phyloP scores from a whole-genome alignment of 768 basidiomycete genomes.

The Calocybe gangraenosa region DNA sequence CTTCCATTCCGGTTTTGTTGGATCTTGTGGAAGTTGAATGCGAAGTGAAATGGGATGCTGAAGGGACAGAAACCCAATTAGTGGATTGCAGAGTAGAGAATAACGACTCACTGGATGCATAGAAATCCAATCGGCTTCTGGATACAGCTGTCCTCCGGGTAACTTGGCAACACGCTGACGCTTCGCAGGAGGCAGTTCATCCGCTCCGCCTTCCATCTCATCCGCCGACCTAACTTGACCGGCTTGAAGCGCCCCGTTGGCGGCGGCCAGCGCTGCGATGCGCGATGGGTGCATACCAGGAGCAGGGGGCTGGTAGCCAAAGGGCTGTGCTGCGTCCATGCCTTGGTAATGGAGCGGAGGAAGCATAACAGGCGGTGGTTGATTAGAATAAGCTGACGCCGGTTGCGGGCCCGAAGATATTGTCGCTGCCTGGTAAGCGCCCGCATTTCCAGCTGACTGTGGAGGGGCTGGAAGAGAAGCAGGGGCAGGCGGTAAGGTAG shows the following conservation, averaged over 20 bases:
- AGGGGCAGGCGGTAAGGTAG: slow-evolving; percentile 63
- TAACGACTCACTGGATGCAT: slow-evolving; percentile 70
- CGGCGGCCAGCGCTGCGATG: slow-evolving; percentile 54
- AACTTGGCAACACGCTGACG: slow-evolving; percentile 83
- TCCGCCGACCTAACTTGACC: slow-evolving; percentile 80
- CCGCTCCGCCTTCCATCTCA: slow-evolving; percentile 66
- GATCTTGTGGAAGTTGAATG: slow-evolving; percentile 79
- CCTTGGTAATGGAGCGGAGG: slow-evolving; percentile 86
- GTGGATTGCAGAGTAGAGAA: slow-evolving; percentile 3
- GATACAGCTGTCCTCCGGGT: slow-evolving; percentile 78
- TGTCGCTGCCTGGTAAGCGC: slow-evolving; percentile 76
- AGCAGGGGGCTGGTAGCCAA: slow-evolving; percentile 70
- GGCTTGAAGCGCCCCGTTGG: slow-evolving; percentile 44
- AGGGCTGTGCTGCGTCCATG: slow-evolving; percentile 69
- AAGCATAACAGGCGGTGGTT: slow-evolving; percentile 72
- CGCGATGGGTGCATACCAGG: slow-evolving; percentile 68
- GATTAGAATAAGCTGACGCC: slow-evolving; percentile 57
- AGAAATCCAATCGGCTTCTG: slow-evolving; percentile 85
- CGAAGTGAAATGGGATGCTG: slow-evolving; percentile 84
- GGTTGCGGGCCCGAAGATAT: slow-evolving; percentile 92
- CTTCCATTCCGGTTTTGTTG: slow-evolving; percentile 90
- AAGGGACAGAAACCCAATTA: slow-evolving; percentile 1
- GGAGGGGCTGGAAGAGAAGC: slow-evolving; percentile 74
- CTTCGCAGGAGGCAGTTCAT: slow-evolving; percentile 79
- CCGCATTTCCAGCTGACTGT: slow-evolving; percentile 36